Base-by-base conservation (phyloP, 139 green algal species). In the Haematococcus lacustris region DNA sequence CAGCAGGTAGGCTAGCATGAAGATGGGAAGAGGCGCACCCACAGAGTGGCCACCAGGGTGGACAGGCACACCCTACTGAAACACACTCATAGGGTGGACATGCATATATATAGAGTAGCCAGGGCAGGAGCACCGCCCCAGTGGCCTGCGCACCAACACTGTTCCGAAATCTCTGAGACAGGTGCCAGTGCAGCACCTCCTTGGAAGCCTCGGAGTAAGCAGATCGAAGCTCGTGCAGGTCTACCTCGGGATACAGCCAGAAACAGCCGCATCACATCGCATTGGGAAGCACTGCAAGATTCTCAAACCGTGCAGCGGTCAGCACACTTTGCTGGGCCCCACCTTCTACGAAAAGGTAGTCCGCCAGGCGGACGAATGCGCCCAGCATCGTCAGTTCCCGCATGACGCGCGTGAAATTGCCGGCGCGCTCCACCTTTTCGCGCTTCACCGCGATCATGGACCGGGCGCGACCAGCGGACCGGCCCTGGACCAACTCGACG, bases 301-400 rank as follows among this genome's bases (percentile, higher is more conserved):
- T 23, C 21, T 33, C 13, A 7, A 30, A 60, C 2, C 23, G 25
- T 71, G 39, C 39, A 38, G 3, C 37, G 2, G 5, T 13, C 5
- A 37, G 25, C 28, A 34, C 30, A 34, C 64, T 38, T 6, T n/a
- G 6, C n/a, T n/a, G n/a, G n/a, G n/a, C n/a, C 17, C 17, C 60
- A 67, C 75, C 82, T 65, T 89, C 85, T 32, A 89, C 83, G 63
- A 90, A 83, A 76, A 94, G 80, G 82, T 88, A 88, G 77, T 94
- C 89, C 7, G 82, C 77, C 41, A 94, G 77, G n/a, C 89, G 85
- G n/a, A 94, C 80, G 71, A 94, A 91, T 28, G 73, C 51, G n/a
- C 85, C 85, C 57, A 94, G 84, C 80, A 89, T 82, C 2, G 75
- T 76, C 35, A 88, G 80, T 68, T 94, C 89, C 53, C 83, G 66